These are phyloP conservation scores for Diplotaxis tenuifolia DNA, from an alignment of 345 rosid species.

Conservation along the genomic window DNA sequence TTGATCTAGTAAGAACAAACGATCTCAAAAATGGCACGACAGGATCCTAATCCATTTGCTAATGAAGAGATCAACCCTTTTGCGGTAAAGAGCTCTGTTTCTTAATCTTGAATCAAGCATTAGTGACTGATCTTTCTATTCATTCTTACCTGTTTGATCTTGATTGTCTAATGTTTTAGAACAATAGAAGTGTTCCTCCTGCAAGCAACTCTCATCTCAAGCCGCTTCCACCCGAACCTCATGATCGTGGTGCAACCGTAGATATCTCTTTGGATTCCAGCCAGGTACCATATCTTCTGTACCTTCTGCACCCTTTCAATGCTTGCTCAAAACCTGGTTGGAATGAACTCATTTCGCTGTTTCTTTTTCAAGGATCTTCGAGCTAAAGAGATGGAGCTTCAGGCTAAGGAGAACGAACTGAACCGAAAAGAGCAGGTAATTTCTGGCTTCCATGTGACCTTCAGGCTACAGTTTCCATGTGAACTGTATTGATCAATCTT, in stretches of 20 bases:
- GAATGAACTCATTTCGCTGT: no score
- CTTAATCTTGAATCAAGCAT: conserved; percentile 1
- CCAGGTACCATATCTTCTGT: conserved; percentile 46
- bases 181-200: conserved; percentile 67
- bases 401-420: conserved; percentile 90
- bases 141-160: conserved; percentile 13
- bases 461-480: conserved; percentile 18
- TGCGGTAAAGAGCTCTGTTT: conserved; percentile 49
- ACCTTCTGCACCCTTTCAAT: not conserved
- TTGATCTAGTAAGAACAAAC: conserved; percentile 19
- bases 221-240: conserved; percentile 94
- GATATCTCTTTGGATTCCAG: conserved; percentile 83
- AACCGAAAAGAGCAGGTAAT: conserved; percentile 80
- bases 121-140: not conserved
- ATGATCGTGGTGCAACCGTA: conserved; percentile 88
- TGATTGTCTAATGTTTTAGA: conserved; percentile 43
- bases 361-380: conserved; percentile 60
- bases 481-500: not conserved
- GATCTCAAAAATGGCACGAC: conserved; percentile 55
- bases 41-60: conserved; percentile 73
- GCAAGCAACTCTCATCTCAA: conserved; percentile 77
- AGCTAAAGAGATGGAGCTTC: conserved; percentile 93
- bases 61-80: conserved; percentile 91
- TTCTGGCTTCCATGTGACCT: no score
- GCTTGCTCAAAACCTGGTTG: conserved; percentile 8